Base-by-base conservation (phyloP, 305 asterid genomes). In the Solanum hybrid region DNA sequence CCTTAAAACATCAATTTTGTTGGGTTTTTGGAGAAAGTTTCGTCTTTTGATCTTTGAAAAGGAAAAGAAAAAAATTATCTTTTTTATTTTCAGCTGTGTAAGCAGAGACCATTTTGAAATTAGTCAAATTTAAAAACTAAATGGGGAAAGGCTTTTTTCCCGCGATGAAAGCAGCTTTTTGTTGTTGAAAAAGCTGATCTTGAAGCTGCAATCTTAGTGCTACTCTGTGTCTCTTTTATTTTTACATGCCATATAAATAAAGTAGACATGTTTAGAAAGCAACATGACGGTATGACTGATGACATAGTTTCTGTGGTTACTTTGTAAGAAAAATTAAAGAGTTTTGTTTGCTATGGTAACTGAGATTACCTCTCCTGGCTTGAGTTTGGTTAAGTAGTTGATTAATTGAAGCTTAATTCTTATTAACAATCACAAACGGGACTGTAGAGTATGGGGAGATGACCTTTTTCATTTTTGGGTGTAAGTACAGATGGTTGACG, bases 381-480 rank as follows among this genome's bases (percentile, higher is more conserved):
- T 26, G 87, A 32, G 45, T 51, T 85, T 85, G 40, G 87, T 85
- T 14, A 85, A 85, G 31, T 56, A 84, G 87, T 84, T 84, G 87
- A 29, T 56, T 60, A 22, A 19, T 84, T 51, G 87, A 84, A 56
- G 75, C 31, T 84, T 84, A 22, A 56, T 31, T 56, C 31, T 51
- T 29, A 31, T 51, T 31, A 51, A 19, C 31, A 22, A 32, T 85
- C 45, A 32, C 45, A 11, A 27, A 31, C 12, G 76, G 12, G 45
- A 12, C 19, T 31, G 37, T 31, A 56, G 87, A 85, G 76, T 72
- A 84, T 31, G 87, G 27, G 31, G 42, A 51, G 42, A 31, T 82
- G 73, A 82, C 73, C 27, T 51, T 56, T 85, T 85, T 60, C 29
- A 9, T 84, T 79, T 40, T 38, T 38, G 6, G 87, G 76, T 85